A percentile compares a stretch with the other conserved stretches of the same genome.
phyloP scores from a whole-genome alignment of 345 rosid genomes.

The Eucalyptus cladocalyx region DNA sequence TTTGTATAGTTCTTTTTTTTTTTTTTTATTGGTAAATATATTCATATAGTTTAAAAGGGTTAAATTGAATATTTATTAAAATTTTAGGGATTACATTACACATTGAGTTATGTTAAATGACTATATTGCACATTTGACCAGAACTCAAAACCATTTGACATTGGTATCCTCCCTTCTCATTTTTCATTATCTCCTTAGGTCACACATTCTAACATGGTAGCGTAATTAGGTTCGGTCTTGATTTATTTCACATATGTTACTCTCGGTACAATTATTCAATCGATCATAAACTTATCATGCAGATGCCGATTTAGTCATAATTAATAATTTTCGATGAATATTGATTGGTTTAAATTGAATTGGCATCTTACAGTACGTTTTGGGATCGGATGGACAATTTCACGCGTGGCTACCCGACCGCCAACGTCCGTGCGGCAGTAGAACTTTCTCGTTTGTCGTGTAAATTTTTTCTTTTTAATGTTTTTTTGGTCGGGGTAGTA shows the following conservation, averaged over 20 bases:
- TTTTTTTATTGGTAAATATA: too few species aligned
- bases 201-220: not conserved
- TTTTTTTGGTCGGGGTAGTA: not conserved
- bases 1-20: too few species aligned
- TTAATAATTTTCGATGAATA: accelerated
- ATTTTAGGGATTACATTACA: too few species aligned
- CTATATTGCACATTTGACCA: not conserved
- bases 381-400: not conserved
- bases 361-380: not conserved
- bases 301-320: accelerated
- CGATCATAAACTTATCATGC: accelerated
- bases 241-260: accelerated
- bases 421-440: not conserved
- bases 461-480: not conserved
- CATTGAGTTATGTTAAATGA: accelerated
- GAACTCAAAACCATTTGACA: too few species aligned
- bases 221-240: accelerated
- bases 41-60: accelerated
- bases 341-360: not conserved
- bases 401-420: not conserved
- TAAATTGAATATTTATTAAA: too few species aligned
- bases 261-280: accelerated
- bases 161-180: not conserved
- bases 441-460: not conserved
- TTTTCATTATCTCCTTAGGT: not conserved